phyloP scores from a whole-genome alignment of 164 flowering plant species.

The Saururus chinensis region DNA sequence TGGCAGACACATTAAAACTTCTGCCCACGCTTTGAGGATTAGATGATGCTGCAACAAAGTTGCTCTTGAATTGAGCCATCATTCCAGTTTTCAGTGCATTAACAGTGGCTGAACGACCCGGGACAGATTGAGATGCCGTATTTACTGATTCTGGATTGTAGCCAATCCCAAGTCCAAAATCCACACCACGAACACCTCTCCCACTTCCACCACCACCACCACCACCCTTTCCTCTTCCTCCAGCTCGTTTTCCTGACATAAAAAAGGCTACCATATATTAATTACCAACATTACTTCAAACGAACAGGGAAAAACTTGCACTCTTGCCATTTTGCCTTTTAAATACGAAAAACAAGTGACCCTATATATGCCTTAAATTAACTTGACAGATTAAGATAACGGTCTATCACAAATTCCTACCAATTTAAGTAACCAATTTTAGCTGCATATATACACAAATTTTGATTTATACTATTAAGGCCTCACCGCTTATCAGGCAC shows the following conservation, averaged over 20 bases:
- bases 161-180: conserved; percentile 94
- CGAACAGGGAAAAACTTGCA: too few relatives aligned
- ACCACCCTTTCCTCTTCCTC: conserved; percentile 72
- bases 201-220: conserved; percentile 40
- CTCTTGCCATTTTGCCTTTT: not conserved
- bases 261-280: not conserved
- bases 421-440: too few relatives aligned
- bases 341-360: not conserved
- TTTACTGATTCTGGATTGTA: conserved; percentile 49
- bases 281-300: too few relatives aligned
- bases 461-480: too few relatives aligned
- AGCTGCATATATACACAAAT: too few relatives aligned
- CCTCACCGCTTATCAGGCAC: too few relatives aligned
- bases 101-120: conserved; percentile 61
- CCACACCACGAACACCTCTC: conserved; percentile 95
- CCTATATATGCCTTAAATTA: too few relatives aligned
- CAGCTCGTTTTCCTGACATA: conserved; percentile 20
- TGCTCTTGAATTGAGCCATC: conserved; percentile 83
- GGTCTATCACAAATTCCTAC: too few relatives aligned
- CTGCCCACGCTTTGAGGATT: conserved; percentile 37
- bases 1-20: conserved; percentile 15
- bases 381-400: too few relatives aligned
- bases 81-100: conserved; percentile 64
- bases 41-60: conserved; percentile 83
- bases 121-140: conserved; percentile 24